Evolutionary conservation across 805 yeast genomes (phyloP).

Genomic region (Blastobotrys terrestris): DNA sequence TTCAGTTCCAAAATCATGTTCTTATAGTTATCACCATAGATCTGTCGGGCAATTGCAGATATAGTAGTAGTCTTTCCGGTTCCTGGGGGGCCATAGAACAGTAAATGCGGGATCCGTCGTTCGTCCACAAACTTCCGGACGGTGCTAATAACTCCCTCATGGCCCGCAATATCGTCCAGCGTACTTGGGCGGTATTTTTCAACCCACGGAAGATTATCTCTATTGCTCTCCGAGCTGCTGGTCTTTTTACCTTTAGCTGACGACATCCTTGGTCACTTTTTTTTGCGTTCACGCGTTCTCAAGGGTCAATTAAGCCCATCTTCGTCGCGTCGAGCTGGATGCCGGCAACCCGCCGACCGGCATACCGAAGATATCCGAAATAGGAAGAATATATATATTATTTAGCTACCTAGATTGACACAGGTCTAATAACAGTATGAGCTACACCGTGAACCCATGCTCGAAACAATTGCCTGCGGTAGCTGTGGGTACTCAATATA

Average conservation of each 20-base stretch:
- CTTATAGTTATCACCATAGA: constrained; percentile 73
- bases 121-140: constrained; percentile 78
- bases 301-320: not conserved
- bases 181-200: constrained; percentile 89
- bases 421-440: too few relatives aligned
- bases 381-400: too few relatives aligned
- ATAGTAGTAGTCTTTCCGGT: constrained; percentile 90
- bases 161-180: constrained; percentile 87
- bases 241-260: constrained; percentile 2
- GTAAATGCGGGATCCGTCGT: constrained; percentile 80
- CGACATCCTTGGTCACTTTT: too few relatives aligned
- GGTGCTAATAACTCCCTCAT: constrained; percentile 76
- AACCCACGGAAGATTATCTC: constrained; percentile 43
- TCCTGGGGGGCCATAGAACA: constrained; percentile 95
- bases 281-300: not conserved
- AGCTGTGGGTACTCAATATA: too few relatives aligned
- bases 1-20: constrained; percentile 92
- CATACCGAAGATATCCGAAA: too few relatives aligned
- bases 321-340: not conserved
- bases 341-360: too few relatives aligned
- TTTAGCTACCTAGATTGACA: too few relatives aligned
- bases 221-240: not conserved
- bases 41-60: constrained; percentile 78
- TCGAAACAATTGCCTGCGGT: too few relatives aligned
- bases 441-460: too few relatives aligned